These are phyloP conservation scores for Brassica balearica DNA, from an alignment of 441 rosid genomes.

Conservation along the genomic window DNA sequence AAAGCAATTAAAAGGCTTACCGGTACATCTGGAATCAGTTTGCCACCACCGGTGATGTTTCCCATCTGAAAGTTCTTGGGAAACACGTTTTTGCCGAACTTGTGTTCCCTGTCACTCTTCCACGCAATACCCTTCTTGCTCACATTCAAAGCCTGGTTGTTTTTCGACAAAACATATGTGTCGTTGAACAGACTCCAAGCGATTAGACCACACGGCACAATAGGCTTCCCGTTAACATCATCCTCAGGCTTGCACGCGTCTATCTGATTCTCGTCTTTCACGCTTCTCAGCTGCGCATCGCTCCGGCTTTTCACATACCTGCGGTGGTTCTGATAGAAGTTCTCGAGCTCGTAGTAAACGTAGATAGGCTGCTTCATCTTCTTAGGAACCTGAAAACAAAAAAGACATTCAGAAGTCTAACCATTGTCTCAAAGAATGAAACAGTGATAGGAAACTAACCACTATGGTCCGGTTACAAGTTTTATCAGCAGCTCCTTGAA, in stretches of 20 bases:
- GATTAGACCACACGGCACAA: slow-evolving; percentile 64
- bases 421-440: slow-evolving; percentile 13
- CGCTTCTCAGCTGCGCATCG: slow-evolving; percentile 48
- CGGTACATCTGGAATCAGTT: slow-evolving; percentile 34
- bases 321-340: slow-evolving; percentile 98
- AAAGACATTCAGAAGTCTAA: slow-evolving; percentile 27
- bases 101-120: slow-evolving; percentile 60
- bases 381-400: slow-evolving; percentile 66
- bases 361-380: slow-evolving; percentile 85
- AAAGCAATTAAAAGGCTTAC: slow-evolving; percentile 31
- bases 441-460: slow-evolving; percentile 50
- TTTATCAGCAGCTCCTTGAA: slow-evolving; percentile 55
- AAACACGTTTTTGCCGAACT: slow-evolving; percentile 57
- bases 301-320: slow-evolving; percentile 60
- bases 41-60: slow-evolving; percentile 50
- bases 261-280: slow-evolving; percentile 38
- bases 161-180: slow-evolving; percentile 47
- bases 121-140: slow-evolving; percentile 54
- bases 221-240: slow-evolving; percentile 26
- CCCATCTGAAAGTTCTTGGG: slow-evolving; percentile 58
- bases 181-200: slow-evolving; percentile 68
- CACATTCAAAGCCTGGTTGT: slow-evolving; percentile 37
- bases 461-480: slow-evolving; percentile 53
- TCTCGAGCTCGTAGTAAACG: slow-evolving; percentile 92
- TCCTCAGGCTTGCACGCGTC: slow-evolving; percentile 55